phyloP scores from a whole-genome alignment of 2,329 filamentous ascomycete genomes.

The Aspergillus hortae region DNA sequence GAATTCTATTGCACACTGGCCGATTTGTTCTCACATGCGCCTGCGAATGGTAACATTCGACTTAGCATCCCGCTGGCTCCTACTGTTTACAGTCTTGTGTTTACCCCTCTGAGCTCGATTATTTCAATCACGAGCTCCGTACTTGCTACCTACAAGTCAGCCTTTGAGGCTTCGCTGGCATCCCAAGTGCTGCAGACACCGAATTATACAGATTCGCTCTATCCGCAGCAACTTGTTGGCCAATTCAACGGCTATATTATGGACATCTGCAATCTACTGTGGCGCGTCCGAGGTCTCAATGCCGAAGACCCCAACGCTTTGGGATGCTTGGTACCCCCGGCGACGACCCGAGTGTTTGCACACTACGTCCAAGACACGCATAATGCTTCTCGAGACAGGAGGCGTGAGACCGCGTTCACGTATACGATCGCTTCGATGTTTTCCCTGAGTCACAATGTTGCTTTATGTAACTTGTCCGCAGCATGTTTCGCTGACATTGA shows the following conservation, averaged over 20 bases:
- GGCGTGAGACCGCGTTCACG: slow-evolving; percentile 27
- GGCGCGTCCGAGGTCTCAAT: slow-evolving; percentile 71
- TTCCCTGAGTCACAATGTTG: slow-evolving; percentile 46
- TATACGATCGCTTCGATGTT: slow-evolving; percentile 41
- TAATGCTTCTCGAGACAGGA: slow-evolving; percentile 28
- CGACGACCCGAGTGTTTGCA: slow-evolving; percentile 43
- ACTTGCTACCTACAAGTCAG: slow-evolving; percentile 68
- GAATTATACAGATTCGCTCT: slow-evolving; percentile 37
- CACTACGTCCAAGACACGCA: slow-evolving; percentile 41
- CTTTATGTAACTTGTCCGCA: slow-evolving; percentile 44
- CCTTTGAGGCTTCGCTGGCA: slow-evolving; percentile 63
- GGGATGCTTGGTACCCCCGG: slow-evolving; percentile 50
- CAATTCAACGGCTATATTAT: slow-evolving; percentile 80
- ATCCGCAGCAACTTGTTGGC: slow-evolving; percentile 60
- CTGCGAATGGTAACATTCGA: slow-evolving; percentile 54
- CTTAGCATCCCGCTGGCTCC: slow-evolving; percentile 66
- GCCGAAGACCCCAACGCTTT: slow-evolving; percentile 58
- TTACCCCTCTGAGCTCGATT: slow-evolving; percentile 60
- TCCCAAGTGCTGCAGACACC: slow-evolving; percentile 33
- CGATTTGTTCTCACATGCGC: slow-evolving; percentile 52
- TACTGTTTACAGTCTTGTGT: slow-evolving; percentile 68
- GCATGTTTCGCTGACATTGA: slow-evolving; percentile 48
- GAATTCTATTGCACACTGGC: slow-evolving; percentile 67
- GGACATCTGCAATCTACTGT: slow-evolving; percentile 81
- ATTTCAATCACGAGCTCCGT: slow-evolving; percentile 67